Evolutionary conservation across 2,329 filamentous ascomycete genomes (phyloP).

Genomic region (Neurospora sp.): DNA sequence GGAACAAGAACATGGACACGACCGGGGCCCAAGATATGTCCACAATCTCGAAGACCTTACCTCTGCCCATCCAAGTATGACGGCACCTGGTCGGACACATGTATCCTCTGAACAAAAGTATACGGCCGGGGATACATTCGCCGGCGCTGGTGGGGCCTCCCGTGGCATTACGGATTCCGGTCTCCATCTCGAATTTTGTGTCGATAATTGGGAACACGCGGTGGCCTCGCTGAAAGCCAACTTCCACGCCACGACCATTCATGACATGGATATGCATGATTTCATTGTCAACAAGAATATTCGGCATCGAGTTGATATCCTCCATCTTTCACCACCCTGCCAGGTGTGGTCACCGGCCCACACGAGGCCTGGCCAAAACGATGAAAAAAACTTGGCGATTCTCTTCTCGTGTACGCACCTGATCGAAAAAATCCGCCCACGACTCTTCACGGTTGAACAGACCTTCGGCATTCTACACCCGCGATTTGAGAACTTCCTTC

Average conservation of each 20-base stretch:
- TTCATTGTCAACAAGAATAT: conserved; percentile 32
- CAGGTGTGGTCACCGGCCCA: conserved; percentile 68
- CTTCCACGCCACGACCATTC: conserved; percentile 42
- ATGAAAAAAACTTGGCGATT: conserved; percentile 58
- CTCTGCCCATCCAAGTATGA: no score
- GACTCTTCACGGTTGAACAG: conserved; percentile 70
- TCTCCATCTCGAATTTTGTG: conserved; percentile 47
- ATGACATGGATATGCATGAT: conserved; percentile 35
- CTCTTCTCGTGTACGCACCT: conserved; percentile 45
- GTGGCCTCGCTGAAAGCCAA: conserved; percentile 49
- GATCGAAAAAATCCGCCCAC: conserved; percentile 48
- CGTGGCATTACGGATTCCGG: conserved; percentile 51
- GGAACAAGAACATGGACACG: neutral
- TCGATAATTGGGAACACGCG: conserved; percentile 53
- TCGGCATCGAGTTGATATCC: conserved; percentile 46
- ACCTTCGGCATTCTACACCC: conserved; percentile 57
- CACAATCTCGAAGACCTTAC: conserved; percentile 10
- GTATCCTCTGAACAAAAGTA: conserved; percentile 37
- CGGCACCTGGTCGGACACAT: neutral
- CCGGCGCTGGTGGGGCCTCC: conserved; percentile 63
- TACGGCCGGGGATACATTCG: conserved; percentile 63
- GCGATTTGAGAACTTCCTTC: conserved; percentile 45
- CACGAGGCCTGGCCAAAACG: conserved; percentile 46
- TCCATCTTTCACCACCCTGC: conserved; percentile 71
- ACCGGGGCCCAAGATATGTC: neutral